Evolutionary conservation across 768 basidiomycete species (phyloP), one percentile per base, ranked within the genome.

Genomic region (Mycena metata): DNA sequence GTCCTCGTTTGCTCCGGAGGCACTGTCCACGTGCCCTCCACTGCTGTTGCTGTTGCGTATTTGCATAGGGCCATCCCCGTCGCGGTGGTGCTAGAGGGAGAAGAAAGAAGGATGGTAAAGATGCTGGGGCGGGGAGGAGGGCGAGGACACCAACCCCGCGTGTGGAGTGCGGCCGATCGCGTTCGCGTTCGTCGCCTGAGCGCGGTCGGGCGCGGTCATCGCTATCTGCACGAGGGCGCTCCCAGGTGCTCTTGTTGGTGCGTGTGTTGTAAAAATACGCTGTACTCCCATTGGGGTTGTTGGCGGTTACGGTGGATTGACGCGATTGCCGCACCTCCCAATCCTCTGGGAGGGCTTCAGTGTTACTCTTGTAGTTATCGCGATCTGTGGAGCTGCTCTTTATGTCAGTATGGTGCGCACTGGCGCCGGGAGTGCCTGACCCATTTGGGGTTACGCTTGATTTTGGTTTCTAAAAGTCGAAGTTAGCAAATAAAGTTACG

Each of bases 121-220:
- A 71, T 61, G 67, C 60, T 61, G 70, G 59, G 65, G 64, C 47
- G 47, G 63, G 60, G 51, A 67, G 63, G 67, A 67, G 62, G 67
- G 67, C 26, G 60, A 57, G 69, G 66, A 69, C 54, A 72, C 70
- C 70, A 65, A 72, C 70, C 70, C 70, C 70, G 65, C 69, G 69
- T 70, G 49, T 66, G 69, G 61, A 17, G 41, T 62, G 55, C 36
- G 60, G 52, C 43, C 52, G 63, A 33, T 61, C 63, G 61, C 24
- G 54, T 17, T 59, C 63, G 19, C 63, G 63, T 33, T 60, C 57
- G 24, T 65, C 56, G 12, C 33, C 64, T 3, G 23, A 33, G 50
- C 58, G 65, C 15, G 57, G 56, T 11, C 39, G 3, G 11, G 39
- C 65, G 46, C 26, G 45, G 16, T 58, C 54, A 46, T 58, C 64